A percentile compares a stretch with the other conserved stretches of the same genome.
phyloP scores from a whole-genome alignment of 2,329 filamentous ascomycete species.

The Hypoxylon sp. region DNA sequence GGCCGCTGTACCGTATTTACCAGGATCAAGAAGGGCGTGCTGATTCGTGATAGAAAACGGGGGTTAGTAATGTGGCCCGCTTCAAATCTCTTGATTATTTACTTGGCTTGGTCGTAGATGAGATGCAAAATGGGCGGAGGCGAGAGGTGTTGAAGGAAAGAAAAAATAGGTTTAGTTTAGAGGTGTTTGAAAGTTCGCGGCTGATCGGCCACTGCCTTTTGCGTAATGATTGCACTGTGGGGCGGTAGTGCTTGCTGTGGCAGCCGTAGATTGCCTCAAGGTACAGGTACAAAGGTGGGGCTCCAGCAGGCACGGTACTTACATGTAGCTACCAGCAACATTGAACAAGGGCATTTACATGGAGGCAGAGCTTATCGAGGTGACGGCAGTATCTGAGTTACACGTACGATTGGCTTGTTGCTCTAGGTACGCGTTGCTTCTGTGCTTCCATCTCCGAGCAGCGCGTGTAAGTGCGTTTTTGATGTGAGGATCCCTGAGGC shows the following conservation, averaged over 20 bases:
- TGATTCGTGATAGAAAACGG: conserved; percentile 5
- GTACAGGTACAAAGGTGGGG: conserved; percentile 14
- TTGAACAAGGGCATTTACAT: conserved; percentile 10
- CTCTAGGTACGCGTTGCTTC: background rate
- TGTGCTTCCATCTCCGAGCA: background rate
- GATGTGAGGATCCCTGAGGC: background rate
- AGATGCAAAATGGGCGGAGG: conserved; percentile 31
- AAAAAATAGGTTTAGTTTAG: conserved; percentile 36
- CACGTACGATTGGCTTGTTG: too few relatives aligned
- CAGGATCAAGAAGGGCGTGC: conserved; percentile 30
- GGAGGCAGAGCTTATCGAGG: conserved; percentile 8
- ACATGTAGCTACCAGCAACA: conserved; percentile 1
- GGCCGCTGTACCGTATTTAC: conserved; percentile 50
- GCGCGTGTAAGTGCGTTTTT: background rate
- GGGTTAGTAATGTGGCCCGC: conserved; percentile 11
- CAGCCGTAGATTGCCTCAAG: conserved; percentile 24
- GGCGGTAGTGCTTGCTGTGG: conserved; percentile 29
- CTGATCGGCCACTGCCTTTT: conserved; percentile 40
- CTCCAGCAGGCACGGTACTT: background rate
- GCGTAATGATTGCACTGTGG: conserved; percentile 43
- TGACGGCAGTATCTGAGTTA: background rate
- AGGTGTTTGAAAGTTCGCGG: conserved; percentile 41
- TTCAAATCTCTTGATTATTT: conserved; percentile 14
- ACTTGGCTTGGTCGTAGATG: conserved; percentile 28
- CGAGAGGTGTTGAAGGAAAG: conserved; percentile 30